These are phyloP conservation scores for Rauvolfia tetraphylla DNA, from an alignment of 257 asterid genomes.

Conservation along the genomic window DNA sequence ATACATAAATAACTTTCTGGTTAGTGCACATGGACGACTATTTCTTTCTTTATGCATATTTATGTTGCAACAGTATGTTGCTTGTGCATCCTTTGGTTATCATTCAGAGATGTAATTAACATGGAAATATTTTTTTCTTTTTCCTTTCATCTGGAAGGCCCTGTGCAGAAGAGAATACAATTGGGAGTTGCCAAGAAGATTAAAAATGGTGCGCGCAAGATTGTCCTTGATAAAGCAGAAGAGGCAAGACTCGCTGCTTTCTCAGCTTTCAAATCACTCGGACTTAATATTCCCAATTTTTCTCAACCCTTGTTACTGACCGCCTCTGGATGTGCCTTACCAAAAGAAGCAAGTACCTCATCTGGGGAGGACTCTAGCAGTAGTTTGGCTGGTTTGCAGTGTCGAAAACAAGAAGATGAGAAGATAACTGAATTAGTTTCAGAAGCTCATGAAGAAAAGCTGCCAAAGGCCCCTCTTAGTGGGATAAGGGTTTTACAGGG, in stretches of 20 bases:
- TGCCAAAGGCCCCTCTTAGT: conserved; percentile 27
- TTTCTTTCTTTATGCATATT: background rate
- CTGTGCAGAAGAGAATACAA: conserved; percentile 67
- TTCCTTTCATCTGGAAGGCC: conserved; percentile 35
- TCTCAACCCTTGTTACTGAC: conserved; percentile 47
- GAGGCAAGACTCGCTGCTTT: conserved; percentile 95
- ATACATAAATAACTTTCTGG: background rate
- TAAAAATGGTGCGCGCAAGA: conserved; percentile 88
- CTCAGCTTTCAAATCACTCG: conserved; percentile 89
- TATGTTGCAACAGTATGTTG: background rate
- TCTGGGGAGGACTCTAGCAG: conserved; percentile 71
- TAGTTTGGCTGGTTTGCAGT: conserved; percentile 42
- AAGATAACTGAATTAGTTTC: conserved; percentile 22
- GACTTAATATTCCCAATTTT: conserved; percentile 64
- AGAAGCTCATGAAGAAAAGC: conserved; percentile 34
- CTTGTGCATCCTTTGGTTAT: background rate
- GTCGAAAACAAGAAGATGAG: conserved; percentile 33
- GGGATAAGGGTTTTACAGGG: conserved; percentile 24
- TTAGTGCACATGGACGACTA: background rate
- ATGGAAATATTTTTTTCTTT: conserved; percentile 11
- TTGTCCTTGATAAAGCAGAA: conserved; percentile 95
- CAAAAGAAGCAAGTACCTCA: conserved; percentile 45
- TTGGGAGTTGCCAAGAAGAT: conserved; percentile 89
- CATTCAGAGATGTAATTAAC: conserved; percentile 11
- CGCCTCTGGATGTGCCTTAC: conserved; percentile 38